Base-by-base conservation (phyloP, 78 protist species). In the Pigoraptor vietnamica region DNA sequence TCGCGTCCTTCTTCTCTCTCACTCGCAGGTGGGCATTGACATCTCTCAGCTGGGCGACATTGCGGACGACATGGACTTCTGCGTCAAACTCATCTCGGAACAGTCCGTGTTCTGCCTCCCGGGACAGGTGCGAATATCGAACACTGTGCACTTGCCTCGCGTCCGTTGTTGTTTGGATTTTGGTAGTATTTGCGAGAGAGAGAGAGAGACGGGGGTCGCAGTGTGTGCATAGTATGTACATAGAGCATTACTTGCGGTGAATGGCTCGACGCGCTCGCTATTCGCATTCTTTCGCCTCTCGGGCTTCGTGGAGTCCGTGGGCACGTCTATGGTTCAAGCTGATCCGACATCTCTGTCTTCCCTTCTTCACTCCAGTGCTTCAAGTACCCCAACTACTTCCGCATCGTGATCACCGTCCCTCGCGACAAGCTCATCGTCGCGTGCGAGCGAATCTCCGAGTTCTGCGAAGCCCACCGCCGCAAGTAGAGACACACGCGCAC, bases 101-200 rank as follows among this genome's bases (percentile, higher is more conserved):
- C 93, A 97, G 92, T 40, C 92, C 36, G 98, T 97, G 82, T 90
- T 95, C 67, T 94, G 94, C 40, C 93, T 97, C 2, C 98, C 97
- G 29, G 98, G 96, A 9, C 36, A 93, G 0, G 93, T 95, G 24
- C 33, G 83, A 23, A 23, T 24, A 1, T 67, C 83, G n/a, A n/a
- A n/a, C n/a, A n/a, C 33, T 10, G 1, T 10, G 2, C 23, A 1
- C 23, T 24, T 67, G 2, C 23, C 14, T 40, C 14, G 14, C 56
- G 56, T 1, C 19, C 6, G 33, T 10, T 24, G 2, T 67, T 2
- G 6, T 24, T 24, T 67, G 6, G 6, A 1, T 23, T 24, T 24
- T 67, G 33, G 33, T 24, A 1, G n/a, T n/a, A n/a, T n/a, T n/a
- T n/a, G n/a, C n/a, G n/a, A n/a, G n/a, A n/a, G n/a, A n/a, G n/a